A percentile compares a stretch with the other conserved stretches of the same genome.
These are phyloP conservation scores for Exophiala sp. DNA, from an alignment of 2,329 filamentous ascomycete genomes.

Conservation along the genomic window DNA sequence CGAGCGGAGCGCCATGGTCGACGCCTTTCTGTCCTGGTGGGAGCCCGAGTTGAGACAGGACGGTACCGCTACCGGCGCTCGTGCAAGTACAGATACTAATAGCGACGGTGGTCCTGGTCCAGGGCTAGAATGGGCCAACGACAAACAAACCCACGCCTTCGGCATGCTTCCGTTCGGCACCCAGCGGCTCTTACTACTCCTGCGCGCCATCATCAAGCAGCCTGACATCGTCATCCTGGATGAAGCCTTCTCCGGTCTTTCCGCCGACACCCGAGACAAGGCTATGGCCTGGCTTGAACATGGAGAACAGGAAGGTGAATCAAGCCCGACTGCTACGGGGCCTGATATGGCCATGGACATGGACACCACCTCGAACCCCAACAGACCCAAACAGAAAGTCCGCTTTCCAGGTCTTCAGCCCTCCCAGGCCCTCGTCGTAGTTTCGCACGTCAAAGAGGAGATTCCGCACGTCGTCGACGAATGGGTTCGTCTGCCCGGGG, in stretches of 20 bases:
- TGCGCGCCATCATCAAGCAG: slow-evolving; percentile 72
- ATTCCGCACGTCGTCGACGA: slow-evolving; percentile 76
- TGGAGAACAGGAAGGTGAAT: too few relatives aligned
- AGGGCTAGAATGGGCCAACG: slow-evolving; percentile 25
- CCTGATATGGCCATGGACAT: too few relatives aligned
- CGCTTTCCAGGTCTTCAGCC: slow-evolving; percentile 57
- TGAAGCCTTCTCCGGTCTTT: slow-evolving; percentile 83
- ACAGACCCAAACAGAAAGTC: too few relatives aligned
- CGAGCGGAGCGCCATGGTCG: slow-evolving; percentile 55
- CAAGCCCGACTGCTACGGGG: too few relatives aligned
- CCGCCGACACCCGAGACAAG: slow-evolving; percentile 73
- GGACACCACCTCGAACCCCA: slow-evolving; percentile 30
- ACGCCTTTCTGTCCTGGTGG: slow-evolving; percentile 70
- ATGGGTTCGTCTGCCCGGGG: slow-evolving; percentile 71
- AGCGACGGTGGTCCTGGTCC: not conserved
- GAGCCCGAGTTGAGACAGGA: slow-evolving; percentile 65
- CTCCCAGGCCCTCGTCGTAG: slow-evolving; percentile 78
- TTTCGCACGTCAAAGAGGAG: slow-evolving; percentile 86
- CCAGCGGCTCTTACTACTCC: slow-evolving; percentile 78
- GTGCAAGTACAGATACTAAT: too few relatives aligned
- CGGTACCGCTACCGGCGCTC: slow-evolving; percentile 16
- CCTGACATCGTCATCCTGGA: slow-evolving; percentile 79
- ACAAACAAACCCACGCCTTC: slow-evolving; percentile 46
- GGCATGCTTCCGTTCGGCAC: slow-evolving; percentile 71
- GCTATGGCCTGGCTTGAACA: slow-evolving; percentile 72